Base-by-base conservation (phyloP, 208 protist genomes). In the Wallacemonas collosoma region DNA sequence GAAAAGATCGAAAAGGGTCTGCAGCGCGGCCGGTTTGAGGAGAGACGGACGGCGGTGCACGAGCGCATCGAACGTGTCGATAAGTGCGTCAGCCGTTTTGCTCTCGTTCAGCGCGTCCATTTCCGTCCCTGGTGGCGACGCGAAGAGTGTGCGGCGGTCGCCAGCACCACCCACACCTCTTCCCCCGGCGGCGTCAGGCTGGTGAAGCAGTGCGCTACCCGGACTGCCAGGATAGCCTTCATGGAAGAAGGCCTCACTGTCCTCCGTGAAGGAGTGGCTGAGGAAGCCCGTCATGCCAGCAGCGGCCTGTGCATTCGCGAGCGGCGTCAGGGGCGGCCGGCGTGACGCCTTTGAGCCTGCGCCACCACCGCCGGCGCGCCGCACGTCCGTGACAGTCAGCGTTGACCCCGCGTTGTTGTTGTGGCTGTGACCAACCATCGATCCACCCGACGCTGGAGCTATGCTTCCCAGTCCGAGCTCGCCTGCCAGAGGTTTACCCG, bases 1-100 rank as follows among this genome's bases (percentile, higher is more conserved):
- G 14, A 93, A 80, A 63, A 93, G 75, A 6, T 68, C 60, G 43
- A 94, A 79, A 43, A 95, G 74, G 35, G 85, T 55, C 41, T 68
- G 36, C 26, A 93, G 54, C 38, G 71, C 63, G 4, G 77, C 53
- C 3, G 73, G 57, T 1, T 70, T 80, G 26, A 93, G 65, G 38
- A 81, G 64, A 6, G 72, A 51, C 5, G 76, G 74, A 7, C 68
- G 68, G 45, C 83, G 86, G 36, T 85, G 66, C 14, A 93, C 73
- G 45, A 94, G 75, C 47, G 78, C 71, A 0, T 73, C 77, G 63
- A 93, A 91, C 35, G 93, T 77, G 14, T 65, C 76, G 53, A 71
- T 64, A 65, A 89, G 80, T 12, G 72, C 60, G 65, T 83, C 81
- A 11, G 83, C 71, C 26, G 76, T 82, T 72, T 74, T 77, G 56